Evolutionary conservation across 2,329 filamentous ascomycete genomes (phyloP).

Genomic region (Aspergillus costaricaensis): DNA sequence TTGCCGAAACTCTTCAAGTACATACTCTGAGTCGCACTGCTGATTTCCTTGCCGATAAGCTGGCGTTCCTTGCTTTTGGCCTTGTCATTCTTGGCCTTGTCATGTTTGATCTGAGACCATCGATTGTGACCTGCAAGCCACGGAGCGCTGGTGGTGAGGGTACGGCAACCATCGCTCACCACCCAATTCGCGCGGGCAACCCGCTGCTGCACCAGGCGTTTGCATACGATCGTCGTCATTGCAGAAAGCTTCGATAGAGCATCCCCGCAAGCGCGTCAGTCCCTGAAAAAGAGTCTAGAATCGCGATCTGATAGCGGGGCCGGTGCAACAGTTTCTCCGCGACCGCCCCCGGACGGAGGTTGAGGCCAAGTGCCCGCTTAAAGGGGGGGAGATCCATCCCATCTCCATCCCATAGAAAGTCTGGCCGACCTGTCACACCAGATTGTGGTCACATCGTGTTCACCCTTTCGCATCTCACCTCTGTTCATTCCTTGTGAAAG

Average conservation of each 20-base stretch:
- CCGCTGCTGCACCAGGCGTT: constrained; percentile 21
- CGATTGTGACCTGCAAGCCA: constrained; percentile 75
- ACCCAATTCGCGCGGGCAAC: constrained; percentile 8
- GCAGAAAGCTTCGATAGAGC: neutral
- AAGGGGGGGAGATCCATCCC: constrained; percentile 10
- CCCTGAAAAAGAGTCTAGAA: neutral
- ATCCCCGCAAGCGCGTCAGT: neutral
- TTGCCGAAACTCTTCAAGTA: constrained; percentile 11
- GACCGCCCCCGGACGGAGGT: constrained; percentile 27
- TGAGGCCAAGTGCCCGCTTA: constrained; percentile 24
- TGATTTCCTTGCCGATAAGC: constrained; percentile 70
- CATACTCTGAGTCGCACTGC: constrained; percentile 72
- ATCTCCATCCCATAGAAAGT: neutral
- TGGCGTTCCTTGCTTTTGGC: constrained; percentile 72
- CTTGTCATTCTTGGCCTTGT: constrained; percentile 81
- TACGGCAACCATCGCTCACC: constrained; percentile 40
- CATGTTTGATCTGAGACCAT: constrained; percentile 95
- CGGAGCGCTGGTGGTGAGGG: constrained; percentile 50
- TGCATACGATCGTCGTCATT: constrained; percentile 32
- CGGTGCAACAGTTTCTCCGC: constrained; percentile 36
- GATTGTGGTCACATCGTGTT: neutral
- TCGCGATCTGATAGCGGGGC: constrained; percentile 13
- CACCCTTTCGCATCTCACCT: constrained; percentile 5
- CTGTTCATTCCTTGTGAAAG: constrained; percentile 1
- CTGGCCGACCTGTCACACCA: neutral